A percentile compares a stretch with the other conserved stretches of the same genome.
These are phyloP conservation scores for Cicer cuneatum DNA, from an alignment of 306 rosid genomes.

Conservation along the genomic window DNA sequence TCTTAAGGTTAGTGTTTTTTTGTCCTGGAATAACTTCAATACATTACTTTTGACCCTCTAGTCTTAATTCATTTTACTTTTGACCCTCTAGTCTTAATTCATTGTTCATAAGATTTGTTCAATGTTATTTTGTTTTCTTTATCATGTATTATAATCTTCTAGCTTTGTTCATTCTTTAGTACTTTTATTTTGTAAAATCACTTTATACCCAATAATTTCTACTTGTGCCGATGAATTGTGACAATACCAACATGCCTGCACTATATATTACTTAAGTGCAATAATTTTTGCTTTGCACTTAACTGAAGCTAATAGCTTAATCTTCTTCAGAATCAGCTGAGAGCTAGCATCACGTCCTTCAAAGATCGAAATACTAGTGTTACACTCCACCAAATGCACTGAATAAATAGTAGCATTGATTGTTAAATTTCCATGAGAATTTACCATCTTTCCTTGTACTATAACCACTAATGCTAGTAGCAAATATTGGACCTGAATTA, in stretches of 20 bases:
- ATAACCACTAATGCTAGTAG: no score
- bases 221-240: neutral
- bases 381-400: no score
- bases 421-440: no score
- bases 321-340: no score
- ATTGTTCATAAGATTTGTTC: neutral
- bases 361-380: no score
- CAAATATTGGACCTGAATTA: neutral
- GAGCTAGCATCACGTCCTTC: no score
- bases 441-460: no score
- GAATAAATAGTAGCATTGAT: no score
- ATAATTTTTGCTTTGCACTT: no score
- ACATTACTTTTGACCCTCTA: neutral
- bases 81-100: neutral
- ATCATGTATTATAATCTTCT: neutral
- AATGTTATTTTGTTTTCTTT: neutral
- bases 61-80: constrained; percentile 2
- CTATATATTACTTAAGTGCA: no score
- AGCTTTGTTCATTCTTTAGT: neutral
- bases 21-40: constrained; percentile 16
- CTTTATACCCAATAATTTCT: neutral
- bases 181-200: neutral
- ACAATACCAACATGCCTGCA: no score
- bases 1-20: constrained; percentile 1
- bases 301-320: no score